These are phyloP conservation scores for Salicornia ramosissima DNA, from an alignment of 148 eudicot species.

Conservation along the genomic window DNA sequence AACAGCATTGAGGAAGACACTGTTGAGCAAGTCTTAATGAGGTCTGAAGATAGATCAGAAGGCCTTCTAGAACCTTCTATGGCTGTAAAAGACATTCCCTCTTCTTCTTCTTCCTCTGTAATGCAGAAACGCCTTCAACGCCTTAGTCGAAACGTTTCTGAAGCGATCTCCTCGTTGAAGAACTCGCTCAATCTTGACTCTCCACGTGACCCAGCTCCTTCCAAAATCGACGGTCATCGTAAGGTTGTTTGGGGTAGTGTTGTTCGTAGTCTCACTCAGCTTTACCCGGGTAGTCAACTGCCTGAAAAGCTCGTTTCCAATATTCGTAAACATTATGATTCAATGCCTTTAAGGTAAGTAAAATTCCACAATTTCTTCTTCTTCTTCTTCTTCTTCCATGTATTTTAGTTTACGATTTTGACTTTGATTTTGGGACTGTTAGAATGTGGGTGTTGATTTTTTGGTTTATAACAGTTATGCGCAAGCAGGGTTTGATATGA, in stretches of 20 bases:
- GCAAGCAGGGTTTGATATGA: slow-evolving; percentile 93
- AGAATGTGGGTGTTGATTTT: neutral
- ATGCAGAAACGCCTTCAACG: slow-evolving; percentile 80
- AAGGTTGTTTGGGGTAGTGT: slow-evolving; percentile 73
- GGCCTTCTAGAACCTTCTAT: slow-evolving; percentile 27
- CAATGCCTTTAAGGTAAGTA: slow-evolving; percentile 72
- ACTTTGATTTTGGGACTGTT: neutral
- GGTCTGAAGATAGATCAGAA: slow-evolving; percentile 79
- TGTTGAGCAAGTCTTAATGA: slow-evolving; percentile 78
- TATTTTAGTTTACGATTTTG: neutral
- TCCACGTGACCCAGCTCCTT: slow-evolving; percentile 42
- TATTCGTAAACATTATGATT: slow-evolving; percentile 84
- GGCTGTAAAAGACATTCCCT: slow-evolving; percentile 28
- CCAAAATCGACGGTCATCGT: slow-evolving; percentile 46
- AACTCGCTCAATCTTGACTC: slow-evolving; percentile 76
- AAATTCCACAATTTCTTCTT: neutral
- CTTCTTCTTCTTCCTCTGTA: slow-evolving; percentile 32
- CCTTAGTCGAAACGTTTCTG: slow-evolving; percentile 70
- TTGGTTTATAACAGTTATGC: slow-evolving; percentile 53
- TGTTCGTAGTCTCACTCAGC: slow-evolving; percentile 78
- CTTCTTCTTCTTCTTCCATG: neutral
- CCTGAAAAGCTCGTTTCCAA: slow-evolving; percentile 87
- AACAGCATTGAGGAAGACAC: slow-evolving; percentile 70
- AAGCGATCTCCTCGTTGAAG: slow-evolving; percentile 80
- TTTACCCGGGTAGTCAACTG: slow-evolving; percentile 92